A percentile compares a stretch with the other conserved stretches of the same genome.
Conservation (phyloP, 2,329 filamentous ascomycete species). For the Pseudocercospora musae region DNA sequence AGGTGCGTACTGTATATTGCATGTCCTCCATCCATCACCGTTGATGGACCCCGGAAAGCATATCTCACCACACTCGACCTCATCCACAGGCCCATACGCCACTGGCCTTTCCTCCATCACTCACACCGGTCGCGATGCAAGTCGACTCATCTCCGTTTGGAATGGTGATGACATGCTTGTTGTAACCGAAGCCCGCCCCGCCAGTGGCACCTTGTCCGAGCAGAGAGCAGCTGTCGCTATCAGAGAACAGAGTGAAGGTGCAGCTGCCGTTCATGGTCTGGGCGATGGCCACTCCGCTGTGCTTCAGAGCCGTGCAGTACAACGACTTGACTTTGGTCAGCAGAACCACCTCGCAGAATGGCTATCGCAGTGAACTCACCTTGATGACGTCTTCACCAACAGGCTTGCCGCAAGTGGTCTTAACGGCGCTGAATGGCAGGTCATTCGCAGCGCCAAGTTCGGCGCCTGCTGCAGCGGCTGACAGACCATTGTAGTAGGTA, state of each 20-base stretch:
- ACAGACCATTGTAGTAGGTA: slow-evolving; percentile 10
- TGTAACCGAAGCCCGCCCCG: slow-evolving; percentile 5
- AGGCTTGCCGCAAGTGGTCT: slow-evolving; percentile 7
- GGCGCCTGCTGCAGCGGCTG: slow-evolving; percentile 4
- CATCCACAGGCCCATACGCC: slow-evolving; percentile 28
- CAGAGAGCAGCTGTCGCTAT: slow-evolving; percentile 22
- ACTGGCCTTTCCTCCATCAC: slow-evolving; percentile 29
- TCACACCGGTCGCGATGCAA: slow-evolving; percentile 24
- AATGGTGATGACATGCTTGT: slow-evolving; percentile 14
- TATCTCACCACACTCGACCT: not conserved
- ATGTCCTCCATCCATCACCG: not conserved
- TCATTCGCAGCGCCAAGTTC: not conserved
- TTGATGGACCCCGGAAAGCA: not conserved
- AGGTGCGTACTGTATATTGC: not conserved
- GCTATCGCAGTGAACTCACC: not conserved
- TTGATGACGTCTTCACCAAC: slow-evolving; percentile 5
- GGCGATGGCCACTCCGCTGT: slow-evolving; percentile 19
- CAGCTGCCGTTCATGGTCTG: slow-evolving; percentile 21
- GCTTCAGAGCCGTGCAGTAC: slow-evolving; percentile 11
- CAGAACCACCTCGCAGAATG: not conserved
- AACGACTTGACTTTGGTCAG: slow-evolving; percentile 3
- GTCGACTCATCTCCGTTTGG: slow-evolving; percentile 15
- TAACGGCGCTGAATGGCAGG: not conserved
- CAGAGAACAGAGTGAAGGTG: slow-evolving; percentile 21
- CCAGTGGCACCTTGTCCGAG: slow-evolving; percentile 4